Base-by-base conservation (phyloP, 306 rosid genomes). In the Canavalia ensiformis region DNA sequence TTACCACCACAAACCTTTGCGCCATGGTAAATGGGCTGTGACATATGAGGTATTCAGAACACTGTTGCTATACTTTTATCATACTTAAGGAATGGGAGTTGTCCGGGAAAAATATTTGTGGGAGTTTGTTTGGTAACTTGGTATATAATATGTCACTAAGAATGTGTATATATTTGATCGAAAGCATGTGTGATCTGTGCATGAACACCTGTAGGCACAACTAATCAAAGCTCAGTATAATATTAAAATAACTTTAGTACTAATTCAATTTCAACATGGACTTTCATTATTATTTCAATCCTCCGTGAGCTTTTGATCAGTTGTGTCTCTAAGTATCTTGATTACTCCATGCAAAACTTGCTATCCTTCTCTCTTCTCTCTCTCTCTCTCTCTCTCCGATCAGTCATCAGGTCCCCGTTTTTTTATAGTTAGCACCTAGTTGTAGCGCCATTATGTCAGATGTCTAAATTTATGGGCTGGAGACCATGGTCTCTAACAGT, bases 21-120 rank as follows among this genome's bases (percentile, higher is more conserved):
- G 99, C 72, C 47, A 75, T 47, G 99, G 99, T 52, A 95, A 95
- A 93, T 95, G 99, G 99, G 97, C 98, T 0, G 99, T 95, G 62
- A 93, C 99, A 63, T 91, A 89, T 62, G 94, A 93, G 98, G 99
- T 95, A 88, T 68, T 13, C 54, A 79, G 47, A 76, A 79, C 39
- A 9, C 37, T 33, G 44, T 56, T 62, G 46, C 68, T 37, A 7
- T 65, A 51, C 12, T 72, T 44, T 80, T 75, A 55, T 33, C 11
- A 10, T 42, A 25, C 68, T 76, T 75, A 33, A 68, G 63, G 68
- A 59, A 44, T 44, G 52, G 58, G 50, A 7, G 7, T 34, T 28
- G 31, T 75, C 31, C 58, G 8, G 45, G 72, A 41, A 76, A 35
- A 68, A 31, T 4, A 12, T 31, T 42, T 33, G 59, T 45, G 44